Conservation (phyloP, 257 asterid genomes). For the Scutellaria baicalensis region DNA sequence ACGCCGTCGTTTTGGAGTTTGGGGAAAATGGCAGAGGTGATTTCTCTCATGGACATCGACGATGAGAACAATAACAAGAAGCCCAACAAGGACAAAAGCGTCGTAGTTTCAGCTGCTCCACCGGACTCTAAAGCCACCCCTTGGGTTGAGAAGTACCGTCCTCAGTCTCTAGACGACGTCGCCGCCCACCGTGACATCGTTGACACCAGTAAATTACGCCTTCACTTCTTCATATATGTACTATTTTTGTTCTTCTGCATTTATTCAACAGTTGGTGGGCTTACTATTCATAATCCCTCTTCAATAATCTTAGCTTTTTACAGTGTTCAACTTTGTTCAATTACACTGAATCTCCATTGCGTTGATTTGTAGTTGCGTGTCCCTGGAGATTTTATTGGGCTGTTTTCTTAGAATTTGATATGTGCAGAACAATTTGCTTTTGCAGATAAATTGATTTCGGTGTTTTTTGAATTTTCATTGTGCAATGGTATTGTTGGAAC, state of each 20-base stretch:
- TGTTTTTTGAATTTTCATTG: background rate
- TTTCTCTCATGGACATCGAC: constrained; percentile 76
- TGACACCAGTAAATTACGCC: constrained; percentile 55
- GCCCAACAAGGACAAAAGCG: constrained; percentile 53
- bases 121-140: constrained; percentile 60
- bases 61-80: constrained; percentile 27
- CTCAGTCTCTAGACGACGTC: constrained; percentile 90
- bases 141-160: constrained; percentile 98
- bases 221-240: background rate
- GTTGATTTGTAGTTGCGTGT: background rate
- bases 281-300: background rate
- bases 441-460: background rate
- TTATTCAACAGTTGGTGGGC: constrained; percentile 25
- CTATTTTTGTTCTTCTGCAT: constrained; percentile 1
- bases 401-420: background rate
- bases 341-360: background rate
- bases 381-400: background rate
- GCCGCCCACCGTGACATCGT: constrained; percentile 97
- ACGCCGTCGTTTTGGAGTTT: constrained; percentile 10
- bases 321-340: background rate
- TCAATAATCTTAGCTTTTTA: background rate
- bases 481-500: background rate
- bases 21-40: constrained; percentile 52
- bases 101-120: constrained; percentile 27
- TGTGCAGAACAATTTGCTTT: background rate